phyloP scores from a whole-genome alignment of 768 basidiomycete genomes.

The Agaricus subrufescens region DNA sequence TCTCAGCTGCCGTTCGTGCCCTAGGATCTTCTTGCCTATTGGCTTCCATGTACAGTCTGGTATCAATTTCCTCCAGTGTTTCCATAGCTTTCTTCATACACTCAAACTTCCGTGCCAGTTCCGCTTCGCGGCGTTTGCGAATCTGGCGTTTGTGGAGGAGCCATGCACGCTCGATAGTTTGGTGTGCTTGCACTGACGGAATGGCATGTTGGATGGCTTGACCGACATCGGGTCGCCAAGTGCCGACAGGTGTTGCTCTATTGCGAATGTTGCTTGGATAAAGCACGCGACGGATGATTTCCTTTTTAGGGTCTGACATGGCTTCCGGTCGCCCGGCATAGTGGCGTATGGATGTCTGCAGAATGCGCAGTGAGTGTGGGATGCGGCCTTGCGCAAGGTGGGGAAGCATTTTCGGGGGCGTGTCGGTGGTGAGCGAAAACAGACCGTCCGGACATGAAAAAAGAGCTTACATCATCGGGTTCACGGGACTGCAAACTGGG shows the following conservation, averaged over 20 bases:
- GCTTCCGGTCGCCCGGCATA: constrained; percentile 41
- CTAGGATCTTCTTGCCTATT: constrained; percentile 76
- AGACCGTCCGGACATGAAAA: not conserved
- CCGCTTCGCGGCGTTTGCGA: constrained; percentile 63
- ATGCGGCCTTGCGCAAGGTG: not conserved
- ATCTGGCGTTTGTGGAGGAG: constrained; percentile 72
- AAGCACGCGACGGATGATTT: constrained; percentile 72
- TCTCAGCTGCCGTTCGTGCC: constrained; percentile 49
- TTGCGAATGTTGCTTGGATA: constrained; percentile 77
- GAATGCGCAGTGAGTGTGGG: not conserved
- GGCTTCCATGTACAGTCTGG: constrained; percentile 60
- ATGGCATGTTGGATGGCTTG: constrained; percentile 78
- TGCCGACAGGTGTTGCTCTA: constrained; percentile 69
- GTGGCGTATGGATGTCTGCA: constrained; percentile 12
- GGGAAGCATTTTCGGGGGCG: not conserved
- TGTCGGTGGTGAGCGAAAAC: not conserved
- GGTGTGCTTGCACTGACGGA: constrained; percentile 83
- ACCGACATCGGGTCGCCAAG: constrained; percentile 79
- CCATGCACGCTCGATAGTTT: constrained; percentile 92
- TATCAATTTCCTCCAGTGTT: constrained; percentile 60
- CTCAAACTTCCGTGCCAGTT: constrained; percentile 71
- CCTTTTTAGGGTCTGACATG: constrained; percentile 54
- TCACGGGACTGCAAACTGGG: not conserved
- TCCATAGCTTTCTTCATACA: constrained; percentile 86
- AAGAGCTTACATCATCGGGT: not conserved